phyloP scores from a whole-genome alignment of 164 flowering plant genomes.

The Macadamia tetraphylla region DNA sequence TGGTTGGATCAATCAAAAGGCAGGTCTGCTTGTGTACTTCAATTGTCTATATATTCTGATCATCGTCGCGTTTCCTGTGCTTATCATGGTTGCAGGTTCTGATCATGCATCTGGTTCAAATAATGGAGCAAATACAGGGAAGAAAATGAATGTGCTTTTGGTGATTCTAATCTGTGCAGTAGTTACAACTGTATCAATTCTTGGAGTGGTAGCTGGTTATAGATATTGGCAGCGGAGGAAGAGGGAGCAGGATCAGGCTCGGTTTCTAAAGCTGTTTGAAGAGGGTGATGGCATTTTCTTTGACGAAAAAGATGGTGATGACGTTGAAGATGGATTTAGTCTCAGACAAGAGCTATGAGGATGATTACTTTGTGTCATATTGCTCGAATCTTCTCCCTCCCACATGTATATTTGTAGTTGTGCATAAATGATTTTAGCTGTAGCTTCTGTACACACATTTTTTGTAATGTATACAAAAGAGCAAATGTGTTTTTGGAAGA shows the following conservation, averaged over 20 bases:
- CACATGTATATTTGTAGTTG: constrained; percentile 2
- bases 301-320: constrained; percentile 58
- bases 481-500: too few relatives aligned
- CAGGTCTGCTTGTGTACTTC: too few relatives aligned
- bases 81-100: constrained; percentile 24
- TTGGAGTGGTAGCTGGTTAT: constrained; percentile 38
- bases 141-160: constrained; percentile 28
- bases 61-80: neutral
- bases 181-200: constrained; percentile 23
- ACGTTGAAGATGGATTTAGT: constrained; percentile 83
- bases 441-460: too few relatives aligned
- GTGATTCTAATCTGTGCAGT: constrained; percentile 30
- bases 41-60: neutral
- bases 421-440: too few relatives aligned
- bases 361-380: neutral
- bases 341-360: constrained; percentile 42
- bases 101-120: constrained; percentile 16
- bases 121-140: constrained; percentile 5
- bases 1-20: neutral
- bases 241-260: constrained; percentile 80
- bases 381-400: neutral
- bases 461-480: too few relatives aligned
- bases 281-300: too few relatives aligned
- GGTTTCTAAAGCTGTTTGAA: constrained; percentile 76
- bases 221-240: constrained; percentile 75